Base-by-base conservation (phyloP, 2,329 filamentous ascomycete genomes). In the Botryosphaeria dothidea region DNA sequence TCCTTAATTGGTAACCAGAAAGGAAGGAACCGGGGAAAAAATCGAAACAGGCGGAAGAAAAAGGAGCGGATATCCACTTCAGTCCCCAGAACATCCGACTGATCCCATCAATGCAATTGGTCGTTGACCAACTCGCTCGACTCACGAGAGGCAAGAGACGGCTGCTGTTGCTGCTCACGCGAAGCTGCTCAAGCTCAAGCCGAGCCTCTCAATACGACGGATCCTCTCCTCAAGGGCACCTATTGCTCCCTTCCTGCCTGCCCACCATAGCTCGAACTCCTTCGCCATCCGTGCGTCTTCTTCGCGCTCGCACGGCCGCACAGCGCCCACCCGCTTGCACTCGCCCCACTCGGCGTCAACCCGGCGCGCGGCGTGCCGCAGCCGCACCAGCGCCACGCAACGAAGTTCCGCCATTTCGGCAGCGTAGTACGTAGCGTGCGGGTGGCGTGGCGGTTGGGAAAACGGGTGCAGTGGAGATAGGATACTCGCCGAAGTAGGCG, bases 321-420 rank as follows among this genome's bases (percentile, higher is more conserved):
- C 51, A 52, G 38, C 31, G 43, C 43, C 62, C 45, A 60, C 25
- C 15, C 54, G 52, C 46, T 61, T 65, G 46, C 54, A 65, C 52
- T 77, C 73, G 46, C 67, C 66, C 73, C 72, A 78, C 66, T 75
- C 74, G 3, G 66, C 69, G 49, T 77, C 74, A 21, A 79, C 73
- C 52, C 75, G 72, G 69, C 71, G 73, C 23, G 69, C 68, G 43
- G 71, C 66, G 65, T 82, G 81, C 36, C 78, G 78, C 64, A 83
- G 76, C 61, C 80, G 79, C 3, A 78, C 74, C 34, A 82, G 70
- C n/a, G 76, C 72, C 63, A 77, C 74, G 36, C 74, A 73, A 65
- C 77, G 77, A 43, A 82, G 68, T 52, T 80, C 74, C 19, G 74
- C 75, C 38, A 78, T 69, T 69, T 78, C 75, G 3, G 71, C 70